Base-by-base conservation (phyloP, 768 basidiomycete genomes). In the Suillus hirtellus region DNA sequence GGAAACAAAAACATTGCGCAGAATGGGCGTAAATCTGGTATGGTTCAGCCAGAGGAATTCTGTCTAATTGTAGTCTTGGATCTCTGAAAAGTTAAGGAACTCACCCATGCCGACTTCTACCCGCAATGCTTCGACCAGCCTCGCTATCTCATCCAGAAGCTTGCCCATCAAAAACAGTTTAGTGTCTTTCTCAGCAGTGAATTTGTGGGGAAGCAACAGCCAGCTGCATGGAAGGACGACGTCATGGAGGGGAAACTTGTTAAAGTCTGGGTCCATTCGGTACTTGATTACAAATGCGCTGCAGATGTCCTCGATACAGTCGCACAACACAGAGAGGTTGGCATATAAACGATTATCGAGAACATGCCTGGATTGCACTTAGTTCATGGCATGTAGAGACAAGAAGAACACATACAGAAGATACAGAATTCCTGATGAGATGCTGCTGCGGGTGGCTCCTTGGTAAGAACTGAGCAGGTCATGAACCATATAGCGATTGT, bases 161-260 rank as follows among this genome's bases (percentile, higher is more conserved):
- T 61, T n/a, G 6, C 38, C 0, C 2, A 69, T 17, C 14, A 67
- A n/a, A 17, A 37, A 19, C 46, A 63, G 46, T n/a, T 8, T n/a
- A 44, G 63, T 40, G 4, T 65, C 63, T 64, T 68, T 68, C 46
- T 66, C 54, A 0, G 1, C 19, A 9, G 34, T 71, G 59, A 68
- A 66, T 61, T 64, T 67, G 17, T 64, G 63, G 52, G 67, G 54
- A 38, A 46, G 19, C 17, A 75, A 40, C 21, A 86, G 67, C 86
- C 86, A 89, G 59, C 79, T 81, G 2, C 79, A 79, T 0, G 88
- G 88, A 40, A 89, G 76, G 5, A 81, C 80, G 34, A 85, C 66
- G 17, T 77, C 75, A 67, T 88, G 82, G 0, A 86, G 70, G 52
- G 50, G 66, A 49, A 4, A 59, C 5, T 21, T 61, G 0, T 49